Base-by-base conservation (phyloP, 2,329 filamentous ascomycete genomes). In the Colletotrichum cordylinicola region DNA sequence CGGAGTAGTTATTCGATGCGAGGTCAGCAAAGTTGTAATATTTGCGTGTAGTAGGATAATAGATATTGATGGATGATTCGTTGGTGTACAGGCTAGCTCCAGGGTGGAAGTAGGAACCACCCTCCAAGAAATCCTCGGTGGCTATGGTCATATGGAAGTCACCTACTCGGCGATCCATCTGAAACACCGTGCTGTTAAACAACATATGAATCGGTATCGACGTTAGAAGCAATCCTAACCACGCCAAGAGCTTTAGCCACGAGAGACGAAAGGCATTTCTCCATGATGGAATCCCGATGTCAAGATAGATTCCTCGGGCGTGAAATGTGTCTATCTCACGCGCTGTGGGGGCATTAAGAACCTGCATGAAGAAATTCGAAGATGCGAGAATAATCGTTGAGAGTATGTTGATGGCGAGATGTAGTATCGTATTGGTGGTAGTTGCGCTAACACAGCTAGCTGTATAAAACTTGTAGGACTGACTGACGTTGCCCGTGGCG, bases 391-490 rank as follows among this genome's bases (percentile, higher is more conserved):
- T 39, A 12, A 18, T 13, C 16, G 66, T 67, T 2, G 62, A 67
- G 0, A 73, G 15, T 1, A 84, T 72, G 80, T 91, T 91, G 78
- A 91, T 87, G 4, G 85, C 72, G 29, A 90, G 78, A 79, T 90
- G 88, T 1, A 88, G 72, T 29, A 37, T 21, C 8, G 60, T 62
- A 18, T 62, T 62, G 16, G 37, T 13, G 9, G 21, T n/a, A 15
- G 60, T 7, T 10, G 37, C n/a, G 1, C 18, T 39, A 21, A 9
- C 13, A 2, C 60, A 62, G 16, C 37, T n/a, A 6, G 60, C 60
- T 10, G 31, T 35, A 4, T 64, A 39, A 10, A 64, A 37, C 18
- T n/a, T 21, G 31, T 3, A 64, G 33, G 31, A 16, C 24, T 39
- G 31, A 9, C 9, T 10, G 31, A 64, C 18, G 15, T 39, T 29